Base-by-base conservation (phyloP, 208 protist genomes). In the Trypanosoma brucei region DNA sequence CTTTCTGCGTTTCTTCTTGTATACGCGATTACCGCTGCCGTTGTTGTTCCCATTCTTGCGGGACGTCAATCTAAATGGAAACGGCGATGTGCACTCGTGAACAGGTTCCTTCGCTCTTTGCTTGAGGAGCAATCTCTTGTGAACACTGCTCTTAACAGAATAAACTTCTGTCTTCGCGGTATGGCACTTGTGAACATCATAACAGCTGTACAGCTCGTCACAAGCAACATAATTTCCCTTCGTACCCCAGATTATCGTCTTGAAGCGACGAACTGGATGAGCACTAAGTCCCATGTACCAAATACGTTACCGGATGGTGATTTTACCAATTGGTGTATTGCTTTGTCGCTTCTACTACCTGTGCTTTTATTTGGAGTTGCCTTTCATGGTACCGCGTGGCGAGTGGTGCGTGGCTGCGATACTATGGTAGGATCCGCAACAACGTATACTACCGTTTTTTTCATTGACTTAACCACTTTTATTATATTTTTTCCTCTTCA, bases 161-260 rank as follows among this genome's bases (percentile, higher is more conserved):
- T 70, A 42, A 38, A 51, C 34, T 70, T 63, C 63, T 64, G 57
- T 40, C 49, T 70, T 9, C 55, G 65, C 33, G 65, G 65, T 36
- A 1, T 70, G 14, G 14, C 57, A 1, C 45, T 70, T 5, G 46
- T 70, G 34, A 64, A 64, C 30, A n/a, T 70, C 3, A 7, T 70
- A 14, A 59, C 39, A 13, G 36, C 34, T 5, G 31, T 56, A 45
- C 65, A 70, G 46, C 13, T 70, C 6, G 57, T 64, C 6, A 56
- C 44, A 6, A 57, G 2, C 33, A 69, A 69, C 44, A 8, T 48
- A n/a, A n/a, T 8, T 8, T 14, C 8, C 44, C 44, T 48, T 8
- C 44, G 14, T n/a, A 14, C 14, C 22, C 22, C 22, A 22, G 22
- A 22, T 22, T 22, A 22, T 22, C 22, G 22, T 22, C 22, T 22